Conservation (phyloP, 164 flowering plant genomes). For the Dillenia suffruticosa region DNA sequence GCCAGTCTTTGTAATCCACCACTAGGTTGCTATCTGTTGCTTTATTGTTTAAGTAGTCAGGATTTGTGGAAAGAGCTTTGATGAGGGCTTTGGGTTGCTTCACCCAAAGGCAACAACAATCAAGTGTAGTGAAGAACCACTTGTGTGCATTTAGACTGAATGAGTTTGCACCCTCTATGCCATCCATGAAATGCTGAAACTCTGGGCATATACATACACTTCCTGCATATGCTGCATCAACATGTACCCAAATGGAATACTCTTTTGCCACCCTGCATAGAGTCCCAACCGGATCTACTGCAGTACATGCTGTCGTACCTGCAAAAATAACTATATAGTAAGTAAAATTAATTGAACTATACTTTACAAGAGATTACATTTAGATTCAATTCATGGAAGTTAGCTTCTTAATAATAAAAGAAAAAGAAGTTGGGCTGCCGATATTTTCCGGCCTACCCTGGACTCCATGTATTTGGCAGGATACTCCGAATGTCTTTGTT, state of each 20-base stretch:
- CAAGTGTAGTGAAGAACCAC: conserved; percentile 60
- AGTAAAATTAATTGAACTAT: no score
- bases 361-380: no score
- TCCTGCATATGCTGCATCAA: conserved; percentile 71
- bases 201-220: conserved; percentile 72
- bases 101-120: conserved; percentile 76
- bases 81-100: conserved; percentile 42
- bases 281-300: conserved; percentile 38
- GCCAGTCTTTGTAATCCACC: conserved; percentile 81
- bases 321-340: conserved; percentile 5
- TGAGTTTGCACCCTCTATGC: conserved; percentile 54
- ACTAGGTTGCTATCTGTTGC: conserved; percentile 46
- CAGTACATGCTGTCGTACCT: conserved; percentile 47
- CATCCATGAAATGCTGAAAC: conserved; percentile 49
- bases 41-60: conserved; percentile 57
- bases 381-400: no score
- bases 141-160: conserved; percentile 73
- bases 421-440: no score
- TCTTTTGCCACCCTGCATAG: conserved; percentile 27
- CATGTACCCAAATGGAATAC: conserved; percentile 38
- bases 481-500: no score
- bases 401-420: no score
- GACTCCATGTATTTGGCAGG: no score
- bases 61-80: conserved; percentile 47
- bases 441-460: no score